Evolutionary conservation across 2,329 filamentous ascomycete genomes (phyloP).

Genomic region (Trichoderma afroharzianum): DNA sequence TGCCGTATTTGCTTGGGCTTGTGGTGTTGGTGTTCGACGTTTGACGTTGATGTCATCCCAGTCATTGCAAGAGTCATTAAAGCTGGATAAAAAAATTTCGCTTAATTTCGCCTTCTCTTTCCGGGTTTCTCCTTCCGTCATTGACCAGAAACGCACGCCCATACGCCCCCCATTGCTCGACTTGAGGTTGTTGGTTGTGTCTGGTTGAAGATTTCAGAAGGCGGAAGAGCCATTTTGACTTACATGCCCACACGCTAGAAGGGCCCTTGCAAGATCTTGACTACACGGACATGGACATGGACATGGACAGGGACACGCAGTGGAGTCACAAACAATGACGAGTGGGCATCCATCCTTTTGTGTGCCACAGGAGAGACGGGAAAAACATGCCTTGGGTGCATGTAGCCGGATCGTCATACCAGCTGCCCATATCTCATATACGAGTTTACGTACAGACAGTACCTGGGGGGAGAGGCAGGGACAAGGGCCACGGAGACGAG

Average conservation of each 20-base stretch:
- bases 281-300: background rate
- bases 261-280: slow-evolving; percentile 4
- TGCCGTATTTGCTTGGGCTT: background rate
- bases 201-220: slow-evolving; percentile 4
- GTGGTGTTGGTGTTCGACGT: background rate
- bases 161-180: background rate
- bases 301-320: background rate
- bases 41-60: background rate
- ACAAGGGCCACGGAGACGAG: background rate
- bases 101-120: background rate
- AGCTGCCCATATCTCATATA: background rate
- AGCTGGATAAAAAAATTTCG: background rate
- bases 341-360: background rate
- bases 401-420: slow-evolving; percentile 7
- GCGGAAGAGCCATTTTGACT: slow-evolving; percentile 4
- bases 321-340: slow-evolving; percentile 1
- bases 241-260: slow-evolving; percentile 5
- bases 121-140: background rate
- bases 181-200: slow-evolving; percentile 3
- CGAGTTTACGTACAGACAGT: background rate
- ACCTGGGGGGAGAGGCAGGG: background rate
- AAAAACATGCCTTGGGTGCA: slow-evolving; percentile 4
- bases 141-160: background rate
- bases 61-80: background rate
- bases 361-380: background rate